Conservation (phyloP, 1,139 yeast species). For the Yamadazyma atmosphaerica region DNA sequence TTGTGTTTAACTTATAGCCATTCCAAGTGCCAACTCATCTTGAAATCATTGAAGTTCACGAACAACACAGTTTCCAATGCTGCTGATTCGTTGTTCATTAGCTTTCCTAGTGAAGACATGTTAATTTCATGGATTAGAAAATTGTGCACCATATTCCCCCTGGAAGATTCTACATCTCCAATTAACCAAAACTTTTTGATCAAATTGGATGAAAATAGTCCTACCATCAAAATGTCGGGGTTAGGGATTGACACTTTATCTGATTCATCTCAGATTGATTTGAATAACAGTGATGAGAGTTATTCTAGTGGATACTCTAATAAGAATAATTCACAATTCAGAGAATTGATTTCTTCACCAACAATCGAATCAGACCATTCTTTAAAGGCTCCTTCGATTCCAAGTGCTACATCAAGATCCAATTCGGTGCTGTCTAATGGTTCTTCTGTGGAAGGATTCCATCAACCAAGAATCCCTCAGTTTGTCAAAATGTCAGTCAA, state of each 20-base stretch:
- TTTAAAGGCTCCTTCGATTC: conserved; percentile 3
- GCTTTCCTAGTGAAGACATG: conserved; percentile 20
- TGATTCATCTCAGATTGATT: conserved; percentile 14
- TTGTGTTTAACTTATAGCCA: conserved; percentile 17
- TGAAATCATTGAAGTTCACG: conserved; percentile 27
- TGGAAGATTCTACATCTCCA: conserved; percentile 27
- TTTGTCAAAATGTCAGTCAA: conserved; percentile 8
- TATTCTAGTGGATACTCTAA: not conserved
- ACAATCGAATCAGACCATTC: conserved; percentile 11
- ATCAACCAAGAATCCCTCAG: conserved; percentile 18
- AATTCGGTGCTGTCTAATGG: conserved; percentile 10
- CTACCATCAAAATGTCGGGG: conserved; percentile 28
- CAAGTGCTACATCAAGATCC: conserved; percentile 8
- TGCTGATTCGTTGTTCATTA: conserved; percentile 13
- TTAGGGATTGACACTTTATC: conserved; percentile 36
- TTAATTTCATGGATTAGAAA: conserved; percentile 29
- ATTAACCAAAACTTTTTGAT: conserved; percentile 23
- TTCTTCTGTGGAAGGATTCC: conserved; percentile 9
- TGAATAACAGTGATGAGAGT: conserved; percentile 3
- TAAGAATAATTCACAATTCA: conserved; percentile 14
- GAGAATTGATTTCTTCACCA: conserved; percentile 25
- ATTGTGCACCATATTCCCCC: conserved; percentile 33
- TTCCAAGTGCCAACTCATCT: conserved; percentile 22
- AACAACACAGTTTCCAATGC: conserved; percentile 2
- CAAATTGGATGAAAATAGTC: conserved; percentile 18